phyloP scores from a whole-genome alignment of 2,329 filamentous ascomycete genomes.

The Venturia nashicola region DNA sequence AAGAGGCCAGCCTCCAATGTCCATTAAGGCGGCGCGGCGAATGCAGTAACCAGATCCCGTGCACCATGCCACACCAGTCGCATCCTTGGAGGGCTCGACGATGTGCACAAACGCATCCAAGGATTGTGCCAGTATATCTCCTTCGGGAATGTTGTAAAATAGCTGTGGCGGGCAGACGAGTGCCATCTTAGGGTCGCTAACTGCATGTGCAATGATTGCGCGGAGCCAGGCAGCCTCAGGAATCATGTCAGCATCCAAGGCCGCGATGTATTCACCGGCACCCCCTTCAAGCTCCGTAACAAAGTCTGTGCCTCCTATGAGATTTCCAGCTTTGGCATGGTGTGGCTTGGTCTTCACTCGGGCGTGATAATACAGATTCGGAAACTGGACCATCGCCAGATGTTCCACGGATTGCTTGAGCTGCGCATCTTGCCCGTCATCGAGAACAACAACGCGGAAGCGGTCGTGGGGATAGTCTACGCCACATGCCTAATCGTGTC shows the following conservation, averaged over 20 bases:
- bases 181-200: conserved; percentile 8
- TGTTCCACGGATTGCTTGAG: conserved; percentile 28
- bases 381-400: conserved; percentile 25
- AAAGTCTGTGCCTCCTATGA: conserved; percentile 10
- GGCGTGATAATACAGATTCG: conserved; percentile 42
- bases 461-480: conserved; percentile 42
- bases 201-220: conserved; percentile 14
- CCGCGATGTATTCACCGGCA: conserved; percentile 19
- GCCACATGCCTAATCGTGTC: conserved; percentile 28
- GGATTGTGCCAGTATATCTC: conserved; percentile 5
- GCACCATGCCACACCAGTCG: conserved; percentile 18
- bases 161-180: conserved; percentile 9
- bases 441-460: conserved; percentile 43
- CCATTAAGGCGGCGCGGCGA: conserved; percentile 19
- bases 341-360: conserved; percentile 27
- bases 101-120: conserved; percentile 11
- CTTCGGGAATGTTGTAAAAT: conserved; percentile 9
- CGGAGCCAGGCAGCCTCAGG: conserved; percentile 24
- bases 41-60: conserved; percentile 24
- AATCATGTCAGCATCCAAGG: conserved; percentile 26
- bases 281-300: conserved; percentile 9
- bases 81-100: conserved; percentile 21
- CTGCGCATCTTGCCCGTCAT: conserved; percentile 14
- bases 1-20: conserved; percentile 22
- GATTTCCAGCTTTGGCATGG: conserved; percentile 11